Percentiles rank a stretch among this genome's conserved stretches.
Conservation (phyloP, 2,329 filamentous ascomycete species). For the Aureobasidium namibiae region DNA sequence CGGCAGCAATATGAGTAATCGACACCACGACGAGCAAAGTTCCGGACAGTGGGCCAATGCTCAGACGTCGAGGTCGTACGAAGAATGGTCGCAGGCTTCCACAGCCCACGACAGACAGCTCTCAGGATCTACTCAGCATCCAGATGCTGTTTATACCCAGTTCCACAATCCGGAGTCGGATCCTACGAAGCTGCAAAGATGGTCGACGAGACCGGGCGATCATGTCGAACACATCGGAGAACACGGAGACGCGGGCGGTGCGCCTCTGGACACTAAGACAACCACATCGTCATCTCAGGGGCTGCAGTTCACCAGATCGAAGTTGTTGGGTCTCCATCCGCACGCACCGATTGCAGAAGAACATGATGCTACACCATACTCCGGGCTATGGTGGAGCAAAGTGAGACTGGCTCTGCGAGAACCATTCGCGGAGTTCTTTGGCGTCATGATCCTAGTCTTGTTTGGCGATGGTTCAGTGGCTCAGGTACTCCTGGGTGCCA, state of each 20-base stretch:
- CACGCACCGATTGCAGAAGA: constrained; percentile 34
- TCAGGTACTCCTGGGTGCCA: constrained; percentile 33
- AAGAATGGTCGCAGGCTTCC: constrained; percentile 1
- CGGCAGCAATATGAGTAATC: background rate
- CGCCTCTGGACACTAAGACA: background rate
- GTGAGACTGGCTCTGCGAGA: constrained; percentile 32
- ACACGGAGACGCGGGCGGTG: constrained; percentile 1
- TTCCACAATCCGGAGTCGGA: background rate
- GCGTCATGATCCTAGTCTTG: constrained; percentile 33
- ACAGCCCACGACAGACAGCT: background rate
- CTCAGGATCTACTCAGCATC: background rate
- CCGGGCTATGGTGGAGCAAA: constrained; percentile 31
- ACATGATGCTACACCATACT: constrained; percentile 29
- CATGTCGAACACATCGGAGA: constrained; percentile 5
- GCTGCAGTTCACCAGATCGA: constrained; percentile 11
- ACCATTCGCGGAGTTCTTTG: constrained; percentile 38
- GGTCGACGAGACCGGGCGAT: constrained; percentile 3
- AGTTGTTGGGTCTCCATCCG: constrained; percentile 31
- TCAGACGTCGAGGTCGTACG: background rate
- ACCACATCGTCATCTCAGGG: constrained; percentile 11
- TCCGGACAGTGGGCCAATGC: constrained; percentile 1
- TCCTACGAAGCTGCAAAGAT: constrained; percentile 1
- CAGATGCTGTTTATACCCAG: background rate
- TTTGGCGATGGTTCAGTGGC: constrained; percentile 39
- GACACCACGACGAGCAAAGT: background rate